Evolutionary conservation across 352 stramenopile genomes (phyloP).

Genomic region (Pythium sukuiense): DNA sequence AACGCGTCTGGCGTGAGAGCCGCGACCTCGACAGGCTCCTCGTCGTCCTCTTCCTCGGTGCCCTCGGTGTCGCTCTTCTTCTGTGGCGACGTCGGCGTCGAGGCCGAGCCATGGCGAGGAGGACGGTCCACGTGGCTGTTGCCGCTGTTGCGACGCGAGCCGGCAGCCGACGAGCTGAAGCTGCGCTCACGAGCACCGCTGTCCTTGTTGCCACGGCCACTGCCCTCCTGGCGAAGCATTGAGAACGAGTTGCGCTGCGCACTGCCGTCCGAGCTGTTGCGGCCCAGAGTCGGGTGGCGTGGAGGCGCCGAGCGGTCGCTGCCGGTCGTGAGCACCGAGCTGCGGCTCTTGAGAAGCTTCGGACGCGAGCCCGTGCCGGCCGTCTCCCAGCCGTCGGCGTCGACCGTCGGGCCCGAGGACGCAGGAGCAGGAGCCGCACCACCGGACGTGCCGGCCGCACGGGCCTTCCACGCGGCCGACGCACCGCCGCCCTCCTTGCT

Average conservation of each 20-base stretch:
- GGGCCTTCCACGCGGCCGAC: conserved; percentile 65
- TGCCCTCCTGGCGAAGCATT: conserved; percentile 29
- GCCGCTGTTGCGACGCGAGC: conserved; percentile 26
- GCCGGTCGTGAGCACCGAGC: conserved; percentile 31
- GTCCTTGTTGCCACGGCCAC: conserved; percentile 22
- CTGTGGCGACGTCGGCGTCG: conserved; percentile 40
- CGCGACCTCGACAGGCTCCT: conserved; percentile 10
- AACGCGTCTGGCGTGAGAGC: conserved; percentile 53
- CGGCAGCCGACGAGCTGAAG: conserved; percentile 50
- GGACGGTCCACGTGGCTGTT: conserved; percentile 20
- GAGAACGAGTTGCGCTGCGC: conserved; percentile 46
- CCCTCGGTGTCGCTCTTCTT: conserved; percentile 20
- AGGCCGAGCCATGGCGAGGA: conserved; percentile 18
- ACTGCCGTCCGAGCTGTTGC: conserved; percentile 24
- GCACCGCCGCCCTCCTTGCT: conserved; percentile 35
- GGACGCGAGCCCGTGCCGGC: conserved; percentile 41
- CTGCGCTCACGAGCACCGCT: conserved; percentile 52
- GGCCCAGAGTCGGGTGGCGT: conserved; percentile 36
- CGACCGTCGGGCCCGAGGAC: conserved; percentile 18
- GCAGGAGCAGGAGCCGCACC: not conserved
- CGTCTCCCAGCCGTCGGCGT: conserved; percentile 77
- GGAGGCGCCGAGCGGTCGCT: conserved; percentile 14
- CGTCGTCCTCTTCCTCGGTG: conserved; percentile 25
- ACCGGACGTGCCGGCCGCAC: conserved; percentile 22
- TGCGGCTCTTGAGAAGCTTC: conserved; percentile 67